A percentile compares a stretch with the other conserved stretches of the same genome.
Conservation (phyloP, 208 protist species). For the Wallacemonas collosoma region DNA sequence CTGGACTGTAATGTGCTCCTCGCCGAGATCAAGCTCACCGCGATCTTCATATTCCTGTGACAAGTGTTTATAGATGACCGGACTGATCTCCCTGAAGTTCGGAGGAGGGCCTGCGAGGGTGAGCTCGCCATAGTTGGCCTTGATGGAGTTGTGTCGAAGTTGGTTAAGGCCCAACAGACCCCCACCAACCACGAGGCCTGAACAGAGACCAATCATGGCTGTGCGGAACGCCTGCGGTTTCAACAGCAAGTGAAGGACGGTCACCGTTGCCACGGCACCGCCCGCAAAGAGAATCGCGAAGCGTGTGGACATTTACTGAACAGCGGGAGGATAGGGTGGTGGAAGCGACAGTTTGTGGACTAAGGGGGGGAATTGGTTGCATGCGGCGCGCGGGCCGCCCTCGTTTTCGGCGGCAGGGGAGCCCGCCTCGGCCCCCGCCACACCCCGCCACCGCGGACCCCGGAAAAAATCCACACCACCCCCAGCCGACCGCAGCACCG, state of each 20-base stretch:
- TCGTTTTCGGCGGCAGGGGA: no score
- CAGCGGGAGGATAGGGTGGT: neutral
- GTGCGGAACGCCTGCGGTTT: constrained; percentile 45
- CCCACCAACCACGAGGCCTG: constrained; percentile 39
- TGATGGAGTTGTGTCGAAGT: constrained; percentile 55
- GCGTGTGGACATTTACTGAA: constrained; percentile 32
- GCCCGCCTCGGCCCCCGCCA: neutral
- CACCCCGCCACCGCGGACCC: neutral
- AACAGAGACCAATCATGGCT: constrained; percentile 31
- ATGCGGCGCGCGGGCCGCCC: no score
- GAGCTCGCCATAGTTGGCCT: constrained; percentile 38
- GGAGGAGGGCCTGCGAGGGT: constrained; percentile 32
- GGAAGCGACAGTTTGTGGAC: no score
- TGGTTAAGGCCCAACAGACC: constrained; percentile 51
- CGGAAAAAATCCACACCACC: no score
- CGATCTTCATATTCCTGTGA: constrained; percentile 58
- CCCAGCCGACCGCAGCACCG: no score
- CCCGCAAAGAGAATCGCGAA: constrained; percentile 36
- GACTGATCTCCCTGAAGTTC: constrained; percentile 54
- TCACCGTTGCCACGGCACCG: constrained; percentile 33
- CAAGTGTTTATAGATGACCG: constrained; percentile 57
- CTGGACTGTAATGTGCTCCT: constrained; percentile 72
- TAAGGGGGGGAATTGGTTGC: no score
- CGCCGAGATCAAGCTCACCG: constrained; percentile 59
- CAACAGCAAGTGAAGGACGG: constrained; percentile 36